Conservation (phyloP, 1,284 basidiomycete genomes). For the Apiotrichum akiyoshidainum region DNA sequence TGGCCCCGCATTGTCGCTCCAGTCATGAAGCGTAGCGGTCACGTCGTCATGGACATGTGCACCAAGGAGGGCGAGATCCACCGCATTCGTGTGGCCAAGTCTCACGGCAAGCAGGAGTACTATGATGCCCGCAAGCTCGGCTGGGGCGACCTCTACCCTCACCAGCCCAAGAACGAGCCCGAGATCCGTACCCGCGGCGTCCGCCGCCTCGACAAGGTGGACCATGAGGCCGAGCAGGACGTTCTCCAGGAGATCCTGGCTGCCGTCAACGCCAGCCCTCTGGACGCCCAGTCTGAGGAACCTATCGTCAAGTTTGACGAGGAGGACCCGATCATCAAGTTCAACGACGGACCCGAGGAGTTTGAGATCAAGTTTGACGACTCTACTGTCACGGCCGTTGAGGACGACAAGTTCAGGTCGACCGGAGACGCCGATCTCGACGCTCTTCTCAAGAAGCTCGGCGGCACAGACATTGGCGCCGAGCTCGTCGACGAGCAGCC, state of each 20-base stretch:
- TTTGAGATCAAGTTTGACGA: background rate
- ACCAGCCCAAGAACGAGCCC: conserved; percentile 68
- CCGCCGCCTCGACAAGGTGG: conserved; percentile 29
- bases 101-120: conserved; percentile 88
- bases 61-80: conserved; percentile 77
- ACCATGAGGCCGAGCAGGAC: conserved; percentile 11
- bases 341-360: background rate
- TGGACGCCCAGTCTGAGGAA: background rate
- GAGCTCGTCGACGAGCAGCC: conserved; percentile 3
- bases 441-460: conserved; percentile 1
- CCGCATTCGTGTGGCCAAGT: conserved; percentile 84
- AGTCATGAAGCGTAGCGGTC: conserved; percentile 86
- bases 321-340: background rate
- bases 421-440: conserved; percentile 10
- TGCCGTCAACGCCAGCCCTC: background rate
- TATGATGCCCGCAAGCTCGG: conserved; percentile 89
- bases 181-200: conserved; percentile 58
- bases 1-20: conserved; percentile 91
- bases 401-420: conserved; percentile 5
- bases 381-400: background rate
- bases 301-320: background rate
- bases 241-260: background rate
- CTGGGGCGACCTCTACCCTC: conserved; percentile 96
- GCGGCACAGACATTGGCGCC: conserved; percentile 1
- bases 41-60: conserved; percentile 89